These are phyloP conservation scores for Schizonepeta tenuifolia DNA, from an alignment of 257 asterid species.

Conservation along the genomic window DNA sequence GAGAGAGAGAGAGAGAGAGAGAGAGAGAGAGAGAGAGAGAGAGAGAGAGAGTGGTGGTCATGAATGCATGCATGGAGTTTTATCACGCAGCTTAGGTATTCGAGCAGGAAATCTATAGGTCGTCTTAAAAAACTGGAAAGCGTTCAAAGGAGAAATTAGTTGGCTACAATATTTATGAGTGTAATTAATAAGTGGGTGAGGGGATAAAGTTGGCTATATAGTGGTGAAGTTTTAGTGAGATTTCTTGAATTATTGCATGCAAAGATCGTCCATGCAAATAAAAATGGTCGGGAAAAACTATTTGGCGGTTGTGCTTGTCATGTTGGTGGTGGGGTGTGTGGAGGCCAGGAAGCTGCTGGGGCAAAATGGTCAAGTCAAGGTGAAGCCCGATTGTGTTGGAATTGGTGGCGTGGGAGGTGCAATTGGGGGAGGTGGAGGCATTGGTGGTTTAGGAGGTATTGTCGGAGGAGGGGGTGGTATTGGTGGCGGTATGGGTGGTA, in stretches of 20 bases:
- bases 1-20: constrained; percentile 4
- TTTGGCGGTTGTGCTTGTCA: constrained; percentile 35
- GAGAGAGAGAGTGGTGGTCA: constrained; percentile 41
- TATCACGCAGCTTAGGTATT: constrained; percentile 40
- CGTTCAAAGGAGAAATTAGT: constrained; percentile 35
- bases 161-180: constrained; percentile 39
- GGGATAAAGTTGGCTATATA: constrained; percentile 28
- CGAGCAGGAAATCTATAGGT: constrained; percentile 42
- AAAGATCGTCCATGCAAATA: constrained; percentile 19
- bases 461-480: neutral
- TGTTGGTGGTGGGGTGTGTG: constrained; percentile 41
- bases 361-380: constrained; percentile 23
- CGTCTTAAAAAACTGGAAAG: constrained; percentile 12
- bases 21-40: constrained; percentile 16
- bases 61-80: constrained; percentile 44
- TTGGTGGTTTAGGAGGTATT: constrained; percentile 18
- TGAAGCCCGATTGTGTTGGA: constrained; percentile 39
- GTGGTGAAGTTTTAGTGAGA: neutral
- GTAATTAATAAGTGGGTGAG: constrained; percentile 32
- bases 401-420: constrained; percentile 18
- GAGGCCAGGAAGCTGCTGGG: constrained; percentile 43
- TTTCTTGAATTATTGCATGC: constrained; percentile 25
- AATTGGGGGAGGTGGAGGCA: constrained; percentile 4
- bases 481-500: constrained; percentile 18
- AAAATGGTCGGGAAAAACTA: constrained; percentile 40